Percentiles rank a stretch among this genome's conserved stretches.
phyloP scores from a whole-genome alignment of 306 rosid genomes.

The Prunus mume region DNA sequence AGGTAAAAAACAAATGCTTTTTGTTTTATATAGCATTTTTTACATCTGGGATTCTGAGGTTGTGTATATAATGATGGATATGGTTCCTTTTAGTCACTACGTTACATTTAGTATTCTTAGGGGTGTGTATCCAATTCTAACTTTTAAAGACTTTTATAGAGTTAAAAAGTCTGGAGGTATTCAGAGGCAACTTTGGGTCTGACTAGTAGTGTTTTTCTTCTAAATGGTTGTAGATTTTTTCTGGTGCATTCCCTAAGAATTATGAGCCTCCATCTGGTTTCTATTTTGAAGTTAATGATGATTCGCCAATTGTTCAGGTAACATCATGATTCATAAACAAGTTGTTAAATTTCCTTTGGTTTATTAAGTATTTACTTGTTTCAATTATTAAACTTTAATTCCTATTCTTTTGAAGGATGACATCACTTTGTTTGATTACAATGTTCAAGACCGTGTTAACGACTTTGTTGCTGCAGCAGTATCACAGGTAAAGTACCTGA shows the following conservation, averaged over 20 bases:
- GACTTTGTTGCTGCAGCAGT: slow-evolving; percentile 58
- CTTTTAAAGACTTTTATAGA: too few relatives aligned
- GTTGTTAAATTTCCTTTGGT: slow-evolving; percentile 22
- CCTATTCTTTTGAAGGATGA: slow-evolving; percentile 37
- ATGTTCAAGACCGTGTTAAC: slow-evolving; percentile 52
- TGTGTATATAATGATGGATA: neutral
- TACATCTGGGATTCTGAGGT: neutral
- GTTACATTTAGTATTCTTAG: neutral
- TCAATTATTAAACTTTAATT: slow-evolving; percentile 22
- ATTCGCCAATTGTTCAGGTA: slow-evolving; percentile 54
- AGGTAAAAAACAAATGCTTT: slow-evolving; percentile 25
- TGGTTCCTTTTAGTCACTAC: neutral
- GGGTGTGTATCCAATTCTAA: too few relatives aligned
- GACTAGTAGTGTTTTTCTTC: neutral
- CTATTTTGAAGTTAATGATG: slow-evolving; percentile 56
- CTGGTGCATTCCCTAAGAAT: slow-evolving; percentile 53
- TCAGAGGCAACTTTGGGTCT: neutral
- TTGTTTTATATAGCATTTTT: neutral
- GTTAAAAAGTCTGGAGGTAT: too few relatives aligned
- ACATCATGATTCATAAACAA: slow-evolving; percentile 5
- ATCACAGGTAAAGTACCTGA: slow-evolving; percentile 38
- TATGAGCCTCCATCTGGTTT: slow-evolving; percentile 61
- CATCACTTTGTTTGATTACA: slow-evolving; percentile 45
- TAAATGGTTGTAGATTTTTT: slow-evolving; percentile 37
- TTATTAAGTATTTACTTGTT: slow-evolving; percentile 14